Evolutionary conservation across 2,329 filamentous ascomycete species (phyloP).

Genomic region (Aspergillus oerlinghausenensis): DNA sequence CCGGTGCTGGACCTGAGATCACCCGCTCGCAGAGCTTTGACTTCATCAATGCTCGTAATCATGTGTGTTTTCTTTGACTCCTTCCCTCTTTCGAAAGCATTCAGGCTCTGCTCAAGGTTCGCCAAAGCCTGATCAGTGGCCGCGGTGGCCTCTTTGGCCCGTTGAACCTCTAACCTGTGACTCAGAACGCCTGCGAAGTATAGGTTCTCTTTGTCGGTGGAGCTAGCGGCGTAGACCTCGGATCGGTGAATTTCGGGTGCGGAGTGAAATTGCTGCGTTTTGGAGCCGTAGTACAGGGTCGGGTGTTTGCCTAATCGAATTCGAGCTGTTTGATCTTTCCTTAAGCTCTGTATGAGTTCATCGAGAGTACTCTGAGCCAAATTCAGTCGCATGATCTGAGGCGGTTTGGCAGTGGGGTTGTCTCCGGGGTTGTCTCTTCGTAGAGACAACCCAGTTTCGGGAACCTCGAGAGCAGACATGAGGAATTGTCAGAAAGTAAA

Average conservation of each 20-base stretch:
- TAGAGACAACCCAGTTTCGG: conserved; percentile 39
- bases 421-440: conserved; percentile 27
- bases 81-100: conserved; percentile 56
- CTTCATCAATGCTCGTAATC: conserved; percentile 34
- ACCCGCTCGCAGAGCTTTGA: conserved; percentile 33
- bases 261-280: conserved; percentile 52
- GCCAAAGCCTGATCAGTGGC: conserved; percentile 58
- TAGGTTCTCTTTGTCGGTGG: conserved; percentile 43
- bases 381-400: conserved; percentile 46
- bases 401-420: conserved; percentile 28
- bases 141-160: conserved; percentile 51
- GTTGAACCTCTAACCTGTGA: conserved; percentile 53
- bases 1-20: conserved; percentile 28
- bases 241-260: conserved; percentile 51
- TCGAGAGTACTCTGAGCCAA: conserved; percentile 42
- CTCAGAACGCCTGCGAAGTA: conserved; percentile 55
- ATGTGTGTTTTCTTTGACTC: conserved; percentile 52
- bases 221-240: conserved; percentile 52
- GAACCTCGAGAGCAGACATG: conserved; percentile 36
- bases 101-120: conserved; percentile 56
- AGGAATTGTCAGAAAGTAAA: conserved; percentile 7
- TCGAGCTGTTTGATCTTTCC: conserved; percentile 40
- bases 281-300: conserved; percentile 55
- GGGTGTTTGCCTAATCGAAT: conserved; percentile 47
- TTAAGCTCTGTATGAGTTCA: conserved; percentile 42